A percentile compares a stretch with the other conserved stretches of the same genome.
phyloP scores from a whole-genome alignment of 768 basidiomycete genomes.

The Scleroderma citrinum region DNA sequence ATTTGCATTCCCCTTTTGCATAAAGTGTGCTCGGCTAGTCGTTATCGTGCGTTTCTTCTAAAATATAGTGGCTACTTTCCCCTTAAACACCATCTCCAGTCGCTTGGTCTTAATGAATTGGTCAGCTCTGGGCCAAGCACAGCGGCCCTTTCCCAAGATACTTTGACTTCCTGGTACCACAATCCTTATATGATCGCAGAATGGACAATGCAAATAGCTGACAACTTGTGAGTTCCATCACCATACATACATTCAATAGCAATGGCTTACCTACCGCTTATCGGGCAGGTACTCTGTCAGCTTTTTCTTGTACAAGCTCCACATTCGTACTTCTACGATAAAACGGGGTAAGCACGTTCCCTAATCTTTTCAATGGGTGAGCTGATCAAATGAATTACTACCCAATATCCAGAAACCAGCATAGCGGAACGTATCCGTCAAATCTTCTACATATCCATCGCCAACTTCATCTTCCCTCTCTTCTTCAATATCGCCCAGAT shows the following conservation, averaged over 20 bases:
- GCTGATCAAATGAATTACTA: not conserved
- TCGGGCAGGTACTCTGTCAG: constrained; percentile 18
- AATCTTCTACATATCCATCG: constrained; percentile 31
- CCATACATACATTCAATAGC: too few relatives aligned
- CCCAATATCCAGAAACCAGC: constrained; percentile 7
- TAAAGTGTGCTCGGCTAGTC: constrained; percentile 27
- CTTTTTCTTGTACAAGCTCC: constrained; percentile 24
- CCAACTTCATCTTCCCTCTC: constrained; percentile 35
- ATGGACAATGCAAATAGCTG: constrained; percentile 30
- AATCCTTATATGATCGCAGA: constrained; percentile 20
- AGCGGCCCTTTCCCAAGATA: not conserved
- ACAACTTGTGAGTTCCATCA: constrained; percentile 25
- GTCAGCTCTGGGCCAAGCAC: not conserved
- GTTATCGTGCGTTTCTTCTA: constrained; percentile 7
- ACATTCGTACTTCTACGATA: constrained; percentile 1
- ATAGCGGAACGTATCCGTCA: constrained; percentile 21
- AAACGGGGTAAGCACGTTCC: not conserved
- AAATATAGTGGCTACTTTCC: not conserved
- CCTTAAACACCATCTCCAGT: not conserved
- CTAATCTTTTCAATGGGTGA: not conserved
- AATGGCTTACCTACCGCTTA: not conserved
- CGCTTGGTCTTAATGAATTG: not conserved
- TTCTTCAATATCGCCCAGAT: constrained; percentile 31
- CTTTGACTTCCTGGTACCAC: not conserved
- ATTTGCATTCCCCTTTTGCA: constrained; percentile 22